Evolutionary conservation across 352 stramenopile genomes (phyloP).

Genomic region (Pythium brachiatum): DNA sequence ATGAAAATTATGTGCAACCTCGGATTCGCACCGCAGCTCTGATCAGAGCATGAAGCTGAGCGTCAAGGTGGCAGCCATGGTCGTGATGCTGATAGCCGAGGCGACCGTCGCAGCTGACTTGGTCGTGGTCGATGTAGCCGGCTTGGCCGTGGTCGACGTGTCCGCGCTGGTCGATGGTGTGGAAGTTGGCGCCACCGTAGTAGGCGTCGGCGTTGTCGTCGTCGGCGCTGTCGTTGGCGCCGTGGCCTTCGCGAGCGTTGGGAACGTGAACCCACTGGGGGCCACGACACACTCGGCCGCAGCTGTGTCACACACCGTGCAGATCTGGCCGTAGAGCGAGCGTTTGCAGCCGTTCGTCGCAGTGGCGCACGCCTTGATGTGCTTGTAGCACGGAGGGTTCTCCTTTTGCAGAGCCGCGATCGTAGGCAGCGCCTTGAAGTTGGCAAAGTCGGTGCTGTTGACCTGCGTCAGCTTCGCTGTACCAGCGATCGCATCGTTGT

Average conservation of each 20-base stretch:
- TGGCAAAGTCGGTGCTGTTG: conserved; percentile 19
- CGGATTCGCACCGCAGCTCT: neutral
- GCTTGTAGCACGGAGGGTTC: conserved; percentile 69
- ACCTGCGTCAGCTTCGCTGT: conserved; percentile 35
- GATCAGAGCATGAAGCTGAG: neutral
- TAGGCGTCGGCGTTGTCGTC: neutral
- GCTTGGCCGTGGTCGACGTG: neutral
- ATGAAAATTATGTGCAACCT: neutral
- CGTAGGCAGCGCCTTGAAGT: conserved; percentile 49
- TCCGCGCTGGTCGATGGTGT: neutral
- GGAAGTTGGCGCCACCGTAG: neutral
- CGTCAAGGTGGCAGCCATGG: neutral
- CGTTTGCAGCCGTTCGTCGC: conserved; percentile 58
- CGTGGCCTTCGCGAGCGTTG: conserved; percentile 31
- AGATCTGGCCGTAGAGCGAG: conserved; percentile 55
- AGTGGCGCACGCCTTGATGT: conserved; percentile 45
- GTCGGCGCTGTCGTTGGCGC: neutral
- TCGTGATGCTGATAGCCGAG: neutral
- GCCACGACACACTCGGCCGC: conserved; percentile 29
- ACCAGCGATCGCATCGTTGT: conserved; percentile 35
- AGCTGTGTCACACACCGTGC: conserved; percentile 34
- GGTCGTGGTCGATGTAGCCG: neutral
- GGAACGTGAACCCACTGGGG: conserved; percentile 36
- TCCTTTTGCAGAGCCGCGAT: conserved; percentile 33
- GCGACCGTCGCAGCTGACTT: neutral